phyloP scores from a whole-genome alignment of 345 rosid genomes.

The Melaleuca quinquenervia region DNA sequence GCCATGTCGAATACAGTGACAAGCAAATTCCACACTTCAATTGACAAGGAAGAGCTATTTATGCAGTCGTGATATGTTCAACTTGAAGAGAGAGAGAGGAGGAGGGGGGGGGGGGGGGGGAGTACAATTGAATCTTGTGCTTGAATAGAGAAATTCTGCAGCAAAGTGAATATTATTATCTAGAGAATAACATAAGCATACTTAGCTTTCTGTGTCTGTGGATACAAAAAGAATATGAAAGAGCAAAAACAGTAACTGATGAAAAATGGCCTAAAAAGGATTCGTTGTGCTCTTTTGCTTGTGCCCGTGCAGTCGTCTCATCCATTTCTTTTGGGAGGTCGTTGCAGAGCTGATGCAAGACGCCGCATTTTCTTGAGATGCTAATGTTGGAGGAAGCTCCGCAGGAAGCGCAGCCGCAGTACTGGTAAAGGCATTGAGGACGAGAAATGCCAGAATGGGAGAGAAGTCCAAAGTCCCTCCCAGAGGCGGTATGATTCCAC shows the following conservation, averaged over 20 bases:
- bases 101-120: background rate
- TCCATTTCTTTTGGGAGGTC: slow-evolving; percentile 50
- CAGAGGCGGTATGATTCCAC: slow-evolving; percentile 86
- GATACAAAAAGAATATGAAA: background rate
- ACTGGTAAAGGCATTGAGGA: slow-evolving; percentile 73
- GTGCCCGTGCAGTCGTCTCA: slow-evolving; percentile 41
- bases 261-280: slow-evolving; percentile 5
- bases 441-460: slow-evolving; percentile 79
- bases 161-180: background rate
- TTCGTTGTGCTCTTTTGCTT: slow-evolving; percentile 12
- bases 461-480: slow-evolving; percentile 84
- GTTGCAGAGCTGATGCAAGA: slow-evolving; percentile 15
- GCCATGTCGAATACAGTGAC: background rate
- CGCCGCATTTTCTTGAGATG: slow-evolving; percentile 9
- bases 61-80: background rate
- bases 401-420: slow-evolving; percentile 77
- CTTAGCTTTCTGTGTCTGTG: background rate
- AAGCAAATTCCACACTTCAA: background rate
- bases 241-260: background rate
- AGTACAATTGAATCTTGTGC: background rate
- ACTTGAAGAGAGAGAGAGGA: background rate
- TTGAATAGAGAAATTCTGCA: background rate
- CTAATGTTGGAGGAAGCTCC: slow-evolving; percentile 44
- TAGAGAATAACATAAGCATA: background rate
- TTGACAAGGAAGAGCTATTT: background rate